Evolutionary conservation across 2,329 filamentous ascomycete genomes (phyloP), one percentile per base, ranked within the genome.

Genomic region (Arachnomyces sp.): DNA sequence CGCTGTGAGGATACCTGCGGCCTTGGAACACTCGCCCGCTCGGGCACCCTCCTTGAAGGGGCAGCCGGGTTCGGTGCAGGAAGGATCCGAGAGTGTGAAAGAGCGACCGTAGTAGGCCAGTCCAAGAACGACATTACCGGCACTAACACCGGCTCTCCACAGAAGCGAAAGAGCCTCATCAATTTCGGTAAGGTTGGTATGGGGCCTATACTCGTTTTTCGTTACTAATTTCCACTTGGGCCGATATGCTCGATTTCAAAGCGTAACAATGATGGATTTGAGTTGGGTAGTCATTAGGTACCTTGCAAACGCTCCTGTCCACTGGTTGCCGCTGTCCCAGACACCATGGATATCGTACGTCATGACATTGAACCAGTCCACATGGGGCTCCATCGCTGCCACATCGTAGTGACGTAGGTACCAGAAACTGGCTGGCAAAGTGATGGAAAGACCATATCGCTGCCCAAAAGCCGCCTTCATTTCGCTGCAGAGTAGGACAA

Each of bases 51-150:
- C 43, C n/a, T 38, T 36, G 30, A 56, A 55, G 6, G 49, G 44
- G 42, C 51, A 54, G 13, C 54, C 43, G n/a, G 51, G 56, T 9
- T 18, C 38, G 15, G 31, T 48, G 37, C 54, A 51, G 31, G 9
- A 17, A 0, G 54, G 36, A 34, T 52, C 33, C 13, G 38, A 15
- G 0, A 54, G 42, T 1, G 62, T 71, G 34, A 66, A 73, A 2
- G 66, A 61, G 4, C 70, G 56, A 0, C 70, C 70, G 38, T 75
- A 75, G 35, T 60, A 63, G 1, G 68, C 68, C 1, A 72, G 39
- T 0, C 71, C 72, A 2, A 63, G 16, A 2, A 50, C 55, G 6
- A 74, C 44, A 42, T 71, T 67, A 0, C 46, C 34, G 0, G 71
- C 53, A 0, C 51, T 44, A 0, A 74, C 49, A 17, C 59, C 46